These are phyloP conservation scores for Proliferodiscus dingleyae DNA, from an alignment of 2,329 filamentous ascomycete species.

Conservation along the genomic window DNA sequence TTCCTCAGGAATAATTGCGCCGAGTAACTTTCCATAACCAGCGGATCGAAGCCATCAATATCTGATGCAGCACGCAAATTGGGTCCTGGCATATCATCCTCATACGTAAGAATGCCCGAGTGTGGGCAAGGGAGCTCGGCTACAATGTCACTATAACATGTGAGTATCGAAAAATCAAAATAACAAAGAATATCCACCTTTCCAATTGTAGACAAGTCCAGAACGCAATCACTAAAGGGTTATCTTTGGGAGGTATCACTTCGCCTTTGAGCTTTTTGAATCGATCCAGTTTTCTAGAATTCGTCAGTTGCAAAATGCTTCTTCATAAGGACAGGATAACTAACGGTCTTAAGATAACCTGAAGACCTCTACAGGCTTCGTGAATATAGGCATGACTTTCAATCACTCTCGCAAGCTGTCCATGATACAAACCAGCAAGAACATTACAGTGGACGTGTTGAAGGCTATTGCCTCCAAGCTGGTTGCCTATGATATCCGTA, in stretches of 20 bases:
- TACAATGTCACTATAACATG: slow-evolving; percentile 67
- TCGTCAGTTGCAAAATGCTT: slow-evolving; percentile 5
- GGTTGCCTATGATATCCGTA: slow-evolving; percentile 77
- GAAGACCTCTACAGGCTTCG: slow-evolving; percentile 51
- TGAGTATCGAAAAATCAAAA: slow-evolving; percentile 10
- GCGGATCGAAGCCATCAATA: slow-evolving; percentile 39
- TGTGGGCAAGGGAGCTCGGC: slow-evolving; percentile 70
- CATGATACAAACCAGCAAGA: slow-evolving; percentile 81
- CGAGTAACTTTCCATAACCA: slow-evolving; percentile 54
- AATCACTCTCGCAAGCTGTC: slow-evolving; percentile 78
- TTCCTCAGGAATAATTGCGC: slow-evolving; percentile 62
- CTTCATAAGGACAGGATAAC: neutral
- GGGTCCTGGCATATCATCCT: slow-evolving; percentile 63
- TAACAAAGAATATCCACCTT: slow-evolving; percentile 49
- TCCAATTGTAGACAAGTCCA: slow-evolving; percentile 95
- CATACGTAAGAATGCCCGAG: slow-evolving; percentile 56
- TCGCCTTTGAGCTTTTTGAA: slow-evolving; percentile 36
- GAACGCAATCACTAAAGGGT: slow-evolving; percentile 70
- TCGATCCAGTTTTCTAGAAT: slow-evolving; percentile 30
- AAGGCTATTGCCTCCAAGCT: slow-evolving; percentile 74
- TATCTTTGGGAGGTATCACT: slow-evolving; percentile 39
- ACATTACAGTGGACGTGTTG: slow-evolving; percentile 81
- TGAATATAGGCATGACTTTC: slow-evolving; percentile 70
- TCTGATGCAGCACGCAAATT: slow-evolving; percentile 44
- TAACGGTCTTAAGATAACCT: slow-evolving; percentile 68